Base-by-base conservation (phyloP, 2,329 filamentous ascomycete species). In the Sclerotinia trifoliorum region DNA sequence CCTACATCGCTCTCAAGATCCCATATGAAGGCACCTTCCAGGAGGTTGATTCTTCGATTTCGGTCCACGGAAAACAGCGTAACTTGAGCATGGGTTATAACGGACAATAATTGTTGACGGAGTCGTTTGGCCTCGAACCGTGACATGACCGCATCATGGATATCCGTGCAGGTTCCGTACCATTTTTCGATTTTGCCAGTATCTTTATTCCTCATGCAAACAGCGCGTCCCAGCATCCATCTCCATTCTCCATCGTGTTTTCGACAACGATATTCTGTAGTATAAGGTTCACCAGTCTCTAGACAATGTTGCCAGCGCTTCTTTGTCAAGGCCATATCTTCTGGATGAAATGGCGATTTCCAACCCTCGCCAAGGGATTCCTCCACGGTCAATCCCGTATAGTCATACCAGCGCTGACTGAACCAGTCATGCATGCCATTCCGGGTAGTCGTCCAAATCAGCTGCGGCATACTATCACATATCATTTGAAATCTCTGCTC, bases 81-180 rank as follows among this genome's bases (percentile, higher is more conserved):
- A 42, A 93, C 90, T 66, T 89, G 86, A 0, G 90, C 89, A 73
- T 93, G 90, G 48, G 89, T 85, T 67, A 94, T 88, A 35, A 94
- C 90, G 70, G 87, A 89, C 11, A 88, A 81, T 0, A 94, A 82
- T 75, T 93, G 90, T 73, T 90, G 86, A n/a, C 88, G 74, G 24
- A 85, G 90, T 68, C 87, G 83, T 70, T 86, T 87, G 21, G 89
- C 89, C 61, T 84, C 84, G 70, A 90, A 82, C 69, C 90, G 88
- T 19, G 89, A 85, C 74, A 90, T 83, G 3, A 93, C 88, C 55
- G 88, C 83, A 70, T 93, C 90, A 74, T 94, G 88, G 24, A 93
- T 90, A 71, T 94, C 91, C 17, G 91, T 93, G 74, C 89, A 93
- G 1, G 90, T 93, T 21, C 90, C 91, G 73, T 91, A 92, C 91